A percentile compares a stretch with the other conserved stretches of the same genome.
Evolutionary conservation across 257 asterid species (phyloP).

Genomic region (Salvia miltiorrhiza): DNA sequence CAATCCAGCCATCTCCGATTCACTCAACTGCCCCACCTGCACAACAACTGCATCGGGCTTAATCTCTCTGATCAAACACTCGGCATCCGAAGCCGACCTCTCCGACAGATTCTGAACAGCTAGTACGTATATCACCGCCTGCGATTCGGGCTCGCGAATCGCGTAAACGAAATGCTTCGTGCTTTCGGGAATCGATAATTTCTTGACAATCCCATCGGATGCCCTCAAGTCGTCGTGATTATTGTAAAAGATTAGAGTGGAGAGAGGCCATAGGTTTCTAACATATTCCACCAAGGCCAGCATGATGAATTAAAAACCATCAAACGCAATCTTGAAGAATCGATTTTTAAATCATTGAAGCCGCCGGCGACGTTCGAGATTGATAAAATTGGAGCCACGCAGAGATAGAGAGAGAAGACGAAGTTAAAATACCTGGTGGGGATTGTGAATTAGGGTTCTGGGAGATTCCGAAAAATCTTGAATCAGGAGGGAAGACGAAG

Average conservation of each 20-base stretch:
- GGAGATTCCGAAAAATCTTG: slow-evolving; percentile 11
- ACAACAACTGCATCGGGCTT: slow-evolving; percentile 93
- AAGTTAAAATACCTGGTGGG: slow-evolving; percentile 14
- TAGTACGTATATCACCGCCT: slow-evolving; percentile 57
- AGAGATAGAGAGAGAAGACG: neutral
- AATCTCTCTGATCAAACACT: slow-evolving; percentile 66
- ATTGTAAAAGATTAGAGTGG: slow-evolving; percentile 27
- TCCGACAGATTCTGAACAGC: slow-evolving; percentile 85
- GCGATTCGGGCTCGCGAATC: slow-evolving; percentile 59
- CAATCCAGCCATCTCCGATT: slow-evolving; percentile 27
- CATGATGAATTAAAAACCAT: slow-evolving; percentile 27
- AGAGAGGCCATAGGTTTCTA: slow-evolving; percentile 73
- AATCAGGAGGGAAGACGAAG: neutral
- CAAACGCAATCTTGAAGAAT: slow-evolving; percentile 2
- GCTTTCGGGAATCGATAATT: slow-evolving; percentile 63
- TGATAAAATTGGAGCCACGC: neutral
- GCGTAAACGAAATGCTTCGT: slow-evolving; percentile 84
- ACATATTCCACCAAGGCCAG: slow-evolving; percentile 44
- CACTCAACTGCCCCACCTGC: slow-evolving; percentile 51
- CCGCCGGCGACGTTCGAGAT: neutral
- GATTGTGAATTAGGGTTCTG: slow-evolving; percentile 1
- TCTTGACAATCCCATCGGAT: slow-evolving; percentile 63
- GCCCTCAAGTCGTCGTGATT: slow-evolving; percentile 53
- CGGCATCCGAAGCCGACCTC: slow-evolving; percentile 73
- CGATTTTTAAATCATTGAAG: slow-evolving; percentile 3